Conservation (phyloP, 2,329 filamentous ascomycete genomes). For the Scedosporium dehoogii region DNA sequence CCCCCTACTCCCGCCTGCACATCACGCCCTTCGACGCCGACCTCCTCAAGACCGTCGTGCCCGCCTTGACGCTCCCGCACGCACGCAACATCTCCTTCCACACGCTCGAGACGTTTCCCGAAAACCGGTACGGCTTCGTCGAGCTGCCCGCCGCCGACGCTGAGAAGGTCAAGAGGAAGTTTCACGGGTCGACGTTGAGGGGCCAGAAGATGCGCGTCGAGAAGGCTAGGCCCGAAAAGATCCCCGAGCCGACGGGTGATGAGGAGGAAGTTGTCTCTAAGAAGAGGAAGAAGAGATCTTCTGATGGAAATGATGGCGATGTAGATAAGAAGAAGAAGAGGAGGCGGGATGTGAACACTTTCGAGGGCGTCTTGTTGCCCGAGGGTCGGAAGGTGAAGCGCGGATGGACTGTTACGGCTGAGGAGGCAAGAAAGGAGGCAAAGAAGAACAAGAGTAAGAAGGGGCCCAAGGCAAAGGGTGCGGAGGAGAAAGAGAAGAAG, state of each 20-base stretch:
- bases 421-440: conserved; percentile 36
- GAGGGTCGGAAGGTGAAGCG: conserved; percentile 72
- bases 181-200: conserved; percentile 77
- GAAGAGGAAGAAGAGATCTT: conserved; percentile 33
- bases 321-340: conserved; percentile 31
- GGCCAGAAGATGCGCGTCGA: conserved; percentile 80
- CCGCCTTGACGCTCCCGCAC: conserved; percentile 51
- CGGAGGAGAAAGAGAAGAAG: conserved; percentile 43
- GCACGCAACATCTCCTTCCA: conserved; percentile 86
- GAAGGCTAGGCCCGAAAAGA: conserved; percentile 54
- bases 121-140: conserved; percentile 82
- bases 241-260: conserved; percentile 17
- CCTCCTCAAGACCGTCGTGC: conserved; percentile 62
- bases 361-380: conserved; percentile 61
- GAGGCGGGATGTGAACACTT: conserved; percentile 40
- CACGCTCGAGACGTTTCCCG: conserved; percentile 74
- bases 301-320: conserved; percentile 14
- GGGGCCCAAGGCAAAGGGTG: conserved; percentile 37
- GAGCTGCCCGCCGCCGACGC: conserved; percentile 74
- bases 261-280: conserved; percentile 21
- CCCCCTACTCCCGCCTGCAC: conserved; percentile 45
- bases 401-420: conserved; percentile 70
- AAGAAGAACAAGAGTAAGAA: conserved; percentile 32
- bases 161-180: conserved; percentile 82
- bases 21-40: conserved; percentile 76